phyloP scores from a whole-genome alignment of 306 rosid genomes.

The Parietaria judaica region DNA sequence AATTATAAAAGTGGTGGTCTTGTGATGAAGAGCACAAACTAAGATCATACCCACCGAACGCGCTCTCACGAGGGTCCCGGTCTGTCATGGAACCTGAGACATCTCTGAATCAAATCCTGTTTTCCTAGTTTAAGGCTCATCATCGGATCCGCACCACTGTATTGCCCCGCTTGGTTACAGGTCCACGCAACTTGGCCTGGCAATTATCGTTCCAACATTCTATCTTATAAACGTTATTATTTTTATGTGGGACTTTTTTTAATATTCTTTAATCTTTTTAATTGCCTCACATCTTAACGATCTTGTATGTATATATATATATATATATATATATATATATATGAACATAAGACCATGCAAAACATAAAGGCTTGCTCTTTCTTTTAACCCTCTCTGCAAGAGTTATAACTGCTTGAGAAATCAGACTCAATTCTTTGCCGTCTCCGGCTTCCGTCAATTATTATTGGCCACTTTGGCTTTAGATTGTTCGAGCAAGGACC shows the following conservation, averaged over 20 bases:
- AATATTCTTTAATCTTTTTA: too few species aligned
- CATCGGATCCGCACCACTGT: neutral
- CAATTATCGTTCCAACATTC: neutral
- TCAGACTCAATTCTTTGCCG: slow-evolving; percentile 9
- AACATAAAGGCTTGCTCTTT: neutral
- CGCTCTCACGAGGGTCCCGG: too few species aligned
- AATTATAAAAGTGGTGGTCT: too few species aligned
- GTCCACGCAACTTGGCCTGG: neutral
- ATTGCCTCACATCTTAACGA: too few species aligned
- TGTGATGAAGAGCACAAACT: too few species aligned
- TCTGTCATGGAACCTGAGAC: too few species aligned
- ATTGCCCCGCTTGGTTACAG: neutral
- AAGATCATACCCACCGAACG: too few species aligned
- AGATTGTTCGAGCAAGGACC: slow-evolving; percentile 11
- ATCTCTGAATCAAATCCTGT: too few species aligned
- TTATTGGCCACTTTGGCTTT: slow-evolving; percentile 18
- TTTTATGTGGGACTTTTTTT: neutral
- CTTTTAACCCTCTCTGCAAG: neutral
- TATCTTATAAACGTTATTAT: neutral
- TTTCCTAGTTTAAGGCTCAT: too few species aligned
- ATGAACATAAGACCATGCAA: neutral
- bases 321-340: too few species aligned
- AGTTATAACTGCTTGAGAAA: neutral
- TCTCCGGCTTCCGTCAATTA: neutral
- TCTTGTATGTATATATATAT: neutral